Base-by-base conservation (phyloP, 2,329 filamentous ascomycete species). In the Microdochium trichocladiopsis region DNA sequence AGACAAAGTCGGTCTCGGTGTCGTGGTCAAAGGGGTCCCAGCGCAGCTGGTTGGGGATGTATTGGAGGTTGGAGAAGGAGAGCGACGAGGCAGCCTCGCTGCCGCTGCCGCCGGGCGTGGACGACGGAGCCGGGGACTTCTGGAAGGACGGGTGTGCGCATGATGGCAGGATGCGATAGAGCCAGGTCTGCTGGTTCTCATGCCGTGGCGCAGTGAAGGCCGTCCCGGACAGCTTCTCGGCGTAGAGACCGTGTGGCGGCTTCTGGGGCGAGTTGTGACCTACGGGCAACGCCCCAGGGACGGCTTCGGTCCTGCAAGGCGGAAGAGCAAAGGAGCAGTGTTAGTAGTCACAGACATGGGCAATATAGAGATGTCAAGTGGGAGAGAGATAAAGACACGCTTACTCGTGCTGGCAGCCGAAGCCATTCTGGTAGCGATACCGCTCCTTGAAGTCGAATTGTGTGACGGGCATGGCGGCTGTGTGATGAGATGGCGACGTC, bases 1-100 rank as follows among this genome's bases (percentile, higher is more conserved):
- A 71, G 45, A 77, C 69, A 47, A 77, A 77, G 51, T 73, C 68
- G 10, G 63, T 68, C 54, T 47, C 79, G 64, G 84, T 77, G 57
- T 87, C 81, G 48, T 91, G 74, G 61, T 92, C 85, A 65, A 92
- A 91, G 1, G 78, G 88, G 60, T 90, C 85, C 90, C 90, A 95
- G 55, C 89, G 82, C 31, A 95, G 75, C 69, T 94, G 90, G 60
- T 93, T 93, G 1, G 90, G 90, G 50, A 90, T 86, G 56, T 88
- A 84, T 60, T 88, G 82, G 56, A 89, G 77, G 62, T 79, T 80
- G 4, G 41, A 37, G 14, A 37, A 37, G 33, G 33, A 37, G 6
- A 37, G 33, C 12, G 33, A 37, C 33, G 33, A 37, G n/a, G n/a
- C n/a, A n/a, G n/a, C n/a, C n/a, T n/a, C n/a, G 33, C 33, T 45